Percentiles rank a stretch among this genome's conserved stretches.
Evolutionary conservation across 2,329 filamentous ascomycete genomes (phyloP).

Genomic region (Hymenoscyphus fructigenus): DNA sequence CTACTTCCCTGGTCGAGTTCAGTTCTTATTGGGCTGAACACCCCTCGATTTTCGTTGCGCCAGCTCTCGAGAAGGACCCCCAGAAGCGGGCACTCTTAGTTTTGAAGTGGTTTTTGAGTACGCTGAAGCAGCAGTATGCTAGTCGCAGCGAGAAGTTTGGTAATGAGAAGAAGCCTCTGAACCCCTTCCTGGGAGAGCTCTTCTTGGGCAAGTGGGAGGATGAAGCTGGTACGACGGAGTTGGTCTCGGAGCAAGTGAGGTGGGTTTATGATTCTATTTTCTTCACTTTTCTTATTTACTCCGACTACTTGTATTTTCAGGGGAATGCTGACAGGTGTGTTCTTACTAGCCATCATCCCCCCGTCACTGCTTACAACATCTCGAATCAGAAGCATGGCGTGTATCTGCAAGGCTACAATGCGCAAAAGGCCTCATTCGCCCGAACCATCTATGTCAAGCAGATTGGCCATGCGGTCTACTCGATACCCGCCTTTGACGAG

Average conservation of each 20-base stretch:
- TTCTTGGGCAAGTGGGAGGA: conserved; percentile 92
- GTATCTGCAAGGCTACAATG: conserved; percentile 83
- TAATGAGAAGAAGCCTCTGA: conserved; percentile 96
- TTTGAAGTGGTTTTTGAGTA: conserved; percentile 95
- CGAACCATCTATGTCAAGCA: conserved; percentile 94
- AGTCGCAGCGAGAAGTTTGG: conserved; percentile 74
- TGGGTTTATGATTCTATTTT: conserved; percentile 33
- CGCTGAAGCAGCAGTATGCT: conserved; percentile 81
- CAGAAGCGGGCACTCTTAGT: conserved; percentile 82
- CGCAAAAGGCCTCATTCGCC: conserved; percentile 92
- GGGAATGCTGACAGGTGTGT: conserved; percentile 10
- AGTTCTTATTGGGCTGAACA: conserved; percentile 82
- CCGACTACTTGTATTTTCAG: no score
- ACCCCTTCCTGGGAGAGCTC: conserved; percentile 92
- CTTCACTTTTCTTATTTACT: neutral
- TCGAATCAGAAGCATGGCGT: conserved; percentile 83
- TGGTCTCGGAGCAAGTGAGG: conserved; percentile 94
- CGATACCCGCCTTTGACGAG: conserved; percentile 57
- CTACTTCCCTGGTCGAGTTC: conserved; percentile 76
- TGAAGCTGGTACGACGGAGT: conserved; percentile 73
- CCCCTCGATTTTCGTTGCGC: conserved; percentile 75
- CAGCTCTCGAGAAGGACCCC: conserved; percentile 74
- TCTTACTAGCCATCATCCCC: conserved; percentile 73
- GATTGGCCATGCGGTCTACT: conserved; percentile 83
- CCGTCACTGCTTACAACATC: conserved; percentile 91